A percentile compares a stretch with the other conserved stretches of the same genome.
phyloP scores from a whole-genome alignment of 768 basidiomycete species.

The Hygrocybe punicea region DNA sequence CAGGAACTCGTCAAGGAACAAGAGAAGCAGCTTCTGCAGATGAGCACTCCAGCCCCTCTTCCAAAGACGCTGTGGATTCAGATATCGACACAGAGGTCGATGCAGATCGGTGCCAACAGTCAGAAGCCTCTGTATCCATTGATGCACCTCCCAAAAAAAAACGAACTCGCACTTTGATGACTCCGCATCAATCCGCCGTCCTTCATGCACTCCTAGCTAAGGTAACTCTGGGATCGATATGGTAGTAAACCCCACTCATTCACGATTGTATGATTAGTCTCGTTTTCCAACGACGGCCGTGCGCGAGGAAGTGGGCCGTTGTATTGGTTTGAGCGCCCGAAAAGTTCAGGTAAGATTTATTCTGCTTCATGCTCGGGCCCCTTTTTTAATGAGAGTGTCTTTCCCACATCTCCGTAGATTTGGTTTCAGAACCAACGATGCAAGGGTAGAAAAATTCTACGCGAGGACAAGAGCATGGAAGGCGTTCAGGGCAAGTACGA shows the following conservation, averaged over 20 bases:
- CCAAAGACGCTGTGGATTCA: no score
- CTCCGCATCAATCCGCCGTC: slow-evolving; percentile 85
- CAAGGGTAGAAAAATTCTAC: no score
- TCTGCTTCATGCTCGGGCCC: slow-evolving; percentile 12
- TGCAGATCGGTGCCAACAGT: slow-evolving; percentile 40
- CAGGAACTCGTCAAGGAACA: no score
- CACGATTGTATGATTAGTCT: slow-evolving; percentile 48
- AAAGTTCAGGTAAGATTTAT: slow-evolving; percentile 73
- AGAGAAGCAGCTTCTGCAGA: no score
- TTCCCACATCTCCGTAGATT: slow-evolving; percentile 47
- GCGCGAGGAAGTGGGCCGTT: slow-evolving; percentile 82
- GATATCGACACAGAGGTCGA: slow-evolving; percentile 60
- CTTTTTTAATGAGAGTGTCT: no score
- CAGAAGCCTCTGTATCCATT: slow-evolving; percentile 35
- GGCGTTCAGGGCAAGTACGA: no score
- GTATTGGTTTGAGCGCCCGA: slow-evolving; percentile 82
- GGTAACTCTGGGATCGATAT: slow-evolving; percentile 42
- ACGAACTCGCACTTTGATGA: slow-evolving; percentile 78
- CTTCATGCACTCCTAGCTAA: slow-evolving; percentile 82
- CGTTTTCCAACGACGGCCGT: slow-evolving; percentile 85
- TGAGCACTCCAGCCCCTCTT: no score
- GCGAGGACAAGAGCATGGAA: no score
- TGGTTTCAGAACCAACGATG: no score
- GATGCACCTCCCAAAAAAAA: slow-evolving; percentile 67
- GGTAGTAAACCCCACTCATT: slow-evolving; percentile 54